Base-by-base conservation (phyloP, 1,139 yeast genomes). In the Lodderomyces beijingensis region DNA sequence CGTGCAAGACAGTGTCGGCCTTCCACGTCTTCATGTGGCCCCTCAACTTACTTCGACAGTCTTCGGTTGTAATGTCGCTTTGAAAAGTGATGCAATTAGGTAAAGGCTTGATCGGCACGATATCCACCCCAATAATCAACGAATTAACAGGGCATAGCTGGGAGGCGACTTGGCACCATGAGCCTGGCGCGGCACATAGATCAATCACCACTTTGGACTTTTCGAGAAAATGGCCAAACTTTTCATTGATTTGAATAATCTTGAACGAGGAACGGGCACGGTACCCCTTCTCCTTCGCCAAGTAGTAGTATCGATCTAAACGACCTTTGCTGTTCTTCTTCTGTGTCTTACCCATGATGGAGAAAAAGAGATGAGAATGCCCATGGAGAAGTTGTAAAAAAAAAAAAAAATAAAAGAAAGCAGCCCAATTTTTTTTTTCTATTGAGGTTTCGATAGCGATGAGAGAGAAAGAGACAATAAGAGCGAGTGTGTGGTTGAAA, bases 121-220 rank as follows among this genome's bases (percentile, higher is more conserved):
- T 82, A 74, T 91, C 99, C 20, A 93, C 98, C 56, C 98, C 99
- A 37, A 91, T 87, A 50, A 91, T 89, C 45, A 91, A 70, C 1
- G 97, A 87, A 59, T 88, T 88, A 5, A 89, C 68, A 2, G 97
- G 96, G 63, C 97, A 89, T 38, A 87, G 62, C 43, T 87, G 87
- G 3, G 95, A 79, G 1, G 98, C 98, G 27, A 93, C 98, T 63
- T 91, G 99, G 73, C 98, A 91, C 97, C 98, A 91, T 3, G 96
- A 88, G 38, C 99, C 99, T 21, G 99, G 98, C 3, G 98, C 98
- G 37, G 98, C 97, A 82, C 99, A 91, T 48, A 91, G 70, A 74
- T 91, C 99, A 36, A 91, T 86, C 28, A 91, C 96, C 28, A 91
- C 97, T 59, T 87, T 91, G n/a, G 97, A 88, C 58, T 85, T 84